Evolutionary conservation across 331 rosid genomes (phyloP).

Genomic region (Pyrus hybrid): DNA sequence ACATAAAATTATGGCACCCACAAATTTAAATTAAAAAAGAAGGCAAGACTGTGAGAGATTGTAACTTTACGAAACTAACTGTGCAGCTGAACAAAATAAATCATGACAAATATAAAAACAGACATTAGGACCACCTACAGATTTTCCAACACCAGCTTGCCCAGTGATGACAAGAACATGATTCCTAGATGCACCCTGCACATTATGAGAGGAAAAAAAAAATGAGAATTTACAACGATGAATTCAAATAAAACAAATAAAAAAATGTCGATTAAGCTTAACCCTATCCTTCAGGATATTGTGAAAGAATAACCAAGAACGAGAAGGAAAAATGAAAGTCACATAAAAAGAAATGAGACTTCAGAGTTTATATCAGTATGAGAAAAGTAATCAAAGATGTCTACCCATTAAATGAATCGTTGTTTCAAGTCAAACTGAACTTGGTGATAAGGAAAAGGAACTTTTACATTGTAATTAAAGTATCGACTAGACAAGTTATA

Average conservation of each 20-base stretch:
- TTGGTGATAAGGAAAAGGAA: not conserved
- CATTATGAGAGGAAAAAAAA: conserved; percentile 1
- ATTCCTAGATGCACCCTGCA: conserved; percentile 41
- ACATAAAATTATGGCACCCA: not conserved
- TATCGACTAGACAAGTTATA: not conserved
- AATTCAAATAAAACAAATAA: not conserved
- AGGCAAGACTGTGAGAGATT: not conserved
- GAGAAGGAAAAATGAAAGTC: not conserved
- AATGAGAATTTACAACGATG: not conserved
- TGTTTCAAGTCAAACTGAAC: not conserved
- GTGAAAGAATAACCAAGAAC: not conserved
- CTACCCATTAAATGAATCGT: not conserved
- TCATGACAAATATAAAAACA: conserved; percentile 14
- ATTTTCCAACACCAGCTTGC: conserved; percentile 91
- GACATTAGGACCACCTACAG: conserved; percentile 43
- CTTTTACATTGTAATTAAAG: not conserved
- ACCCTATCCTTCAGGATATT: not conserved
- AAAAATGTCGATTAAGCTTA: not conserved
- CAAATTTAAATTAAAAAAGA: not conserved
- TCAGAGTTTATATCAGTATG: not conserved
- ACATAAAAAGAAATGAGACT: not conserved
- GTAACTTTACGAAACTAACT: not conserved
- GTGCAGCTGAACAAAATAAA: not conserved
- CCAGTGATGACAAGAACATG: conserved; percentile 73
- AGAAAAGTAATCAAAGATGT: not conserved